These are phyloP conservation scores for Rhizophagus clarus DNA, from an alignment of 192 early-diverging fungal species.

Conservation along the genomic window DNA sequence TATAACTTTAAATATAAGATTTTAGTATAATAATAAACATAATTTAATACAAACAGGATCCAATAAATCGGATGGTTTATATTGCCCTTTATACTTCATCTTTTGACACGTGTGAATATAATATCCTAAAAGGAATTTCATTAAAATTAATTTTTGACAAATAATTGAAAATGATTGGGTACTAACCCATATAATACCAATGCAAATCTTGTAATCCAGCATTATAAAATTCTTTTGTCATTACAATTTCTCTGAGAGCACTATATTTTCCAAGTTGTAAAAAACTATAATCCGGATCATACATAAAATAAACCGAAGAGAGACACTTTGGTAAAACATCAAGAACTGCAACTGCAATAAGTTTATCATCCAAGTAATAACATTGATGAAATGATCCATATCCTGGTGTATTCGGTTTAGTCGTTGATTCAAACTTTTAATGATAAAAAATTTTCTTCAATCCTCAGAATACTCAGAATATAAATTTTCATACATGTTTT, in stretches of 20 bases:
- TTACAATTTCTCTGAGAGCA: constrained; percentile 80
- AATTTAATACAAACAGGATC: constrained; percentile 58
- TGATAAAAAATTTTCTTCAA: not conserved
- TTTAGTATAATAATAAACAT: not conserved
- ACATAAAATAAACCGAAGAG: constrained; percentile 93
- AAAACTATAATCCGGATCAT: constrained; percentile 82
- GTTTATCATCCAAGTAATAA: constrained; percentile 79
- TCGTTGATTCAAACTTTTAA: constrained; percentile 22
- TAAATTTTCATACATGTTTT: not conserved
- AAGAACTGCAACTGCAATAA: constrained; percentile 90
- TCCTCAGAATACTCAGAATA: not conserved
- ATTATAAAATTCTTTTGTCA: constrained; percentile 53
- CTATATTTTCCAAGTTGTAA: constrained; percentile 86
- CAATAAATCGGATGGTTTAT: constrained; percentile 78
- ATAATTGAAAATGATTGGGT: not conserved
- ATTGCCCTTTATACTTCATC: constrained; percentile 95
- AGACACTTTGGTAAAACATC: constrained; percentile 89
- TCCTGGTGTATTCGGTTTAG: constrained; percentile 38
- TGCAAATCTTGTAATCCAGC: constrained; percentile 50
- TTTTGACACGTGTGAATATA: constrained; percentile 91
- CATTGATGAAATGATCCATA: constrained; percentile 90
- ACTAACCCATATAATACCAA: constrained; percentile 92
- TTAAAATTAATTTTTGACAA: not conserved
- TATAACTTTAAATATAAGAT: too few relatives aligned
- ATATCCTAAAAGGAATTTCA: constrained; percentile 57